These are phyloP conservation scores for Penicillium psychrosexuale DNA, from an alignment of 2,329 filamentous ascomycete genomes.

Conservation along the genomic window DNA sequence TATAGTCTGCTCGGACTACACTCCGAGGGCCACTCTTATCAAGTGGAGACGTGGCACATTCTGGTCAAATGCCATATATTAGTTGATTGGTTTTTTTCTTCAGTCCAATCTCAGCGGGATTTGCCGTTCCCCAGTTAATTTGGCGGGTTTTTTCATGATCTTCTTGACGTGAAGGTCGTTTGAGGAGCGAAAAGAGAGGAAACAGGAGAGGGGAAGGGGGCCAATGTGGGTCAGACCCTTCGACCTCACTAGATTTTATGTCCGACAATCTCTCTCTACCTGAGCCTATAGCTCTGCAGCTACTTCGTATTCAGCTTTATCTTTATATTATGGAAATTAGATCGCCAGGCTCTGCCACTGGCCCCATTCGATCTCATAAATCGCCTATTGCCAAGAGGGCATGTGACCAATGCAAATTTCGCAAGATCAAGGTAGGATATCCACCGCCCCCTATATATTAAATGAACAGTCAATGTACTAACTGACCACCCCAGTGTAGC, in stretches of 20 bases:
- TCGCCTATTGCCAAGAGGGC: slow-evolving; percentile 34
- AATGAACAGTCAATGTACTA: not conserved
- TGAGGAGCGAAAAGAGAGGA: not conserved
- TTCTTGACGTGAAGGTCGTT: not conserved
- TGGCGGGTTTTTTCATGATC: not conserved
- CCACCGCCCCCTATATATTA: not conserved
- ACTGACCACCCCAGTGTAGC: slow-evolving; percentile 32
- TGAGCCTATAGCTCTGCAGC: not conserved
- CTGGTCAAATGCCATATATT: not conserved
- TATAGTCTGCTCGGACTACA: not conserved
- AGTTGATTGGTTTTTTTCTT: not conserved
- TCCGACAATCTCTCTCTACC: not conserved
- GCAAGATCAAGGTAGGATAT: slow-evolving; percentile 36
- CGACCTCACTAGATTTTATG: slow-evolving; percentile 4
- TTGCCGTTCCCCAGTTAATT: not conserved
- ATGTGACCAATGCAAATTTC: slow-evolving; percentile 44
- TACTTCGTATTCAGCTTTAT: not conserved
- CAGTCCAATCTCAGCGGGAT: not conserved
- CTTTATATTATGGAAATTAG: slow-evolving; percentile 19
- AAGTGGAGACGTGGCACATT: not conserved
- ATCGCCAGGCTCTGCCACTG: slow-evolving; percentile 15
- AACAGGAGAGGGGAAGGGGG: not conserved
- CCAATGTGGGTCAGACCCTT: slow-evolving; percentile 7
- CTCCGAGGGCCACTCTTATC: slow-evolving; percentile 1
- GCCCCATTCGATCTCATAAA: slow-evolving; percentile 27